Evolutionary conservation across 2,329 filamentous ascomycete genomes (phyloP).

Genomic region (Exophiala spinifera): DNA sequence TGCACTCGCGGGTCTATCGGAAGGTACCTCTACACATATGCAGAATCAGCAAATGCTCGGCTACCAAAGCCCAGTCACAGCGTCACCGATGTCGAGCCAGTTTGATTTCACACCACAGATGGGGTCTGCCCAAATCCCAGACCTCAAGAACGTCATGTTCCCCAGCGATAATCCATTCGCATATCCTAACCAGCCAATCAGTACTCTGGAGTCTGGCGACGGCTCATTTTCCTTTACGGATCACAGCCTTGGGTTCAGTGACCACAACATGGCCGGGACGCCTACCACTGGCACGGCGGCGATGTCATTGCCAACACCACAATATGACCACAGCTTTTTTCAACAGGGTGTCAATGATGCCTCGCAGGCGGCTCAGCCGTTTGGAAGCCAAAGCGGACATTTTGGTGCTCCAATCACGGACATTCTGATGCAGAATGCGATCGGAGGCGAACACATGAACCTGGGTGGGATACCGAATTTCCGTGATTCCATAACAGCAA

Average conservation of each 20-base stretch:
- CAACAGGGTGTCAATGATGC: conserved; percentile 11
- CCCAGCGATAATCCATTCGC: conserved; percentile 51
- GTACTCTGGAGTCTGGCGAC: conserved; percentile 23
- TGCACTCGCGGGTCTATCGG: conserved; percentile 27
- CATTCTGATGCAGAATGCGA: conserved; percentile 18
- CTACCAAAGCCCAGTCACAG: conserved; percentile 30
- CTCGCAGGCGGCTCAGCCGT: conserved; percentile 5
- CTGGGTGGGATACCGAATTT: conserved; percentile 5
- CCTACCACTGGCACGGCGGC: neutral
- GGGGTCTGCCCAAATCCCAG: conserved; percentile 37
- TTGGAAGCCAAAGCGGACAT: conserved; percentile 5
- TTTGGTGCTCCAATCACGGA: conserved; percentile 20
- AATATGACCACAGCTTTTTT: conserved; percentile 13
- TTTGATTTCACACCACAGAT: conserved; percentile 29
- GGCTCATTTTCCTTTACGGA: conserved; percentile 18
- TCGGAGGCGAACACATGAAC: conserved; percentile 9
- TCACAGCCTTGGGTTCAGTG: conserved; percentile 1
- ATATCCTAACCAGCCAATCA: conserved; percentile 46
- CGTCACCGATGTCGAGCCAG: conserved; percentile 20
- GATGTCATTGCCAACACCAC: conserved; percentile 3
- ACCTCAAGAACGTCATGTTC: conserved; percentile 51
- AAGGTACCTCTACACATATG: conserved; percentile 26
- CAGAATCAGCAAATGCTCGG: conserved; percentile 18
- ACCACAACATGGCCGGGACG: conserved; percentile 7
- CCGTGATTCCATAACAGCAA: conserved; percentile 3